Conservation (phyloP, 768 basidiomycete species). For the Lactarius pseudohatsudake region DNA sequence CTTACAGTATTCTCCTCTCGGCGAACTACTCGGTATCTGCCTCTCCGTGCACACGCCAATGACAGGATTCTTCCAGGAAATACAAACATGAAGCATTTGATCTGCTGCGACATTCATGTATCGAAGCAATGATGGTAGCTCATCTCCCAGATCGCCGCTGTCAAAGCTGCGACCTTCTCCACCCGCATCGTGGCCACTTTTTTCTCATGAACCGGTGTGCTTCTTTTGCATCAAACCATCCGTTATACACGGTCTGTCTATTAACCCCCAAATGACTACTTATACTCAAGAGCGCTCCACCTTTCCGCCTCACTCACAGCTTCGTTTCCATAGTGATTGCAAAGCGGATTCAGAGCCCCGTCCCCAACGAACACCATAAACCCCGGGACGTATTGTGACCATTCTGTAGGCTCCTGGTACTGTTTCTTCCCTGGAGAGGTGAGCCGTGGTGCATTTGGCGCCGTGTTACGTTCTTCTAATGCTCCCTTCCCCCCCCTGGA, state of each 20-base stretch:
- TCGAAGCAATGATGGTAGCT: background rate
- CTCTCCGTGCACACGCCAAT: too few species aligned
- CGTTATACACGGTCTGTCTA: slow-evolving; percentile 7
- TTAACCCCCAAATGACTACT: slow-evolving; percentile 2
- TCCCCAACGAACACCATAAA: slow-evolving; percentile 9
- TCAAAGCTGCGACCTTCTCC: slow-evolving; percentile 8
- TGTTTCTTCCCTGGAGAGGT: slow-evolving; percentile 13
- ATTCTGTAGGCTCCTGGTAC: slow-evolving; percentile 6
- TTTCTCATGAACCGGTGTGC: slow-evolving; percentile 7
- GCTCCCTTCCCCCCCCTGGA: background rate
- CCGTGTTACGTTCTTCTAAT: slow-evolving; percentile 1
- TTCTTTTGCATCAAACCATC: slow-evolving; percentile 20
- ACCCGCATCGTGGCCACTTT: slow-evolving; percentile 15
- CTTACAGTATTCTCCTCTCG: too few species aligned
- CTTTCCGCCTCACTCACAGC: background rate
- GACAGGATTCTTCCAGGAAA: too few species aligned
- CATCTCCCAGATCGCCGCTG: background rate
- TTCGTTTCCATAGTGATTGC: slow-evolving; percentile 3
- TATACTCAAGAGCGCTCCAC: slow-evolving; percentile 3
- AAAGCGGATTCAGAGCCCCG: background rate
- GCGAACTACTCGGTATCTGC: too few species aligned
- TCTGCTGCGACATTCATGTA: too few species aligned
- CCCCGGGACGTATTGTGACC: background rate
- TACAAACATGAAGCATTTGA: too few species aligned
- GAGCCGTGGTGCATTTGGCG: background rate